Evolutionary conservation across 2,329 filamentous ascomycete species (phyloP).

Genomic region (Emydomyces testavorans): DNA sequence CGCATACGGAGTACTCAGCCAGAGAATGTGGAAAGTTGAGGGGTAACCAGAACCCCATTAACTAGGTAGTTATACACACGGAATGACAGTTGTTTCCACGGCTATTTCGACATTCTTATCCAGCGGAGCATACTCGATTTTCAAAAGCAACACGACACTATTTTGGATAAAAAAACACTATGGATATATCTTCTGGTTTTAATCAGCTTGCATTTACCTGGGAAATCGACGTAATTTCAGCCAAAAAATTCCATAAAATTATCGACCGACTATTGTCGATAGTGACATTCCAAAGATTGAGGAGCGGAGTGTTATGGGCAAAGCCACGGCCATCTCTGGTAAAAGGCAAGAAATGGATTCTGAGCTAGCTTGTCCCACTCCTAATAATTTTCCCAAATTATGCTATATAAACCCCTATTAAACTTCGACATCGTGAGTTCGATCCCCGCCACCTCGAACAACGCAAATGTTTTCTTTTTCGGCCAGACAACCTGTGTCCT

Average conservation of each 20-base stretch:
- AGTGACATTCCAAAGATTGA: constrained; percentile 44
- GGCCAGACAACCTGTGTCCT: background rate
- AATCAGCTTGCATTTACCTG: too few relatives aligned
- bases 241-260: constrained; percentile 26
- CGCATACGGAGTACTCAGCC: too few relatives aligned
- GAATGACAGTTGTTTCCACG: background rate
- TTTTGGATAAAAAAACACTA: background rate
- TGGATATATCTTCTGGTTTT: background rate
- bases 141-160: too few relatives aligned
- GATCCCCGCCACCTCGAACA: constrained; percentile 17
- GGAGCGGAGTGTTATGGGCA: constrained; percentile 48
- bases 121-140: background rate
- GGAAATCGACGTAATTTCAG: too few relatives aligned
- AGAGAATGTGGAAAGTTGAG: background rate
- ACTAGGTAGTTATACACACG: constrained; percentile 7
- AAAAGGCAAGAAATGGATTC: constrained; percentile 71
- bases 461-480: background rate
- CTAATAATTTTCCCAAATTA: constrained; percentile 24
- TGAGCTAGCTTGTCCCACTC: constrained; percentile 59
- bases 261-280: constrained; percentile 38
- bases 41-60: background rate
- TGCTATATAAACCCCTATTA: constrained; percentile 4
- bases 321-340: constrained; percentile 65
- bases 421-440: constrained; percentile 19
- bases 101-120: background rate